Evolutionary conservation across 139 green algal genomes (phyloP), one percentile per base, ranked within the genome.

Genomic region (Chlamydomonas sphaeroides): DNA sequence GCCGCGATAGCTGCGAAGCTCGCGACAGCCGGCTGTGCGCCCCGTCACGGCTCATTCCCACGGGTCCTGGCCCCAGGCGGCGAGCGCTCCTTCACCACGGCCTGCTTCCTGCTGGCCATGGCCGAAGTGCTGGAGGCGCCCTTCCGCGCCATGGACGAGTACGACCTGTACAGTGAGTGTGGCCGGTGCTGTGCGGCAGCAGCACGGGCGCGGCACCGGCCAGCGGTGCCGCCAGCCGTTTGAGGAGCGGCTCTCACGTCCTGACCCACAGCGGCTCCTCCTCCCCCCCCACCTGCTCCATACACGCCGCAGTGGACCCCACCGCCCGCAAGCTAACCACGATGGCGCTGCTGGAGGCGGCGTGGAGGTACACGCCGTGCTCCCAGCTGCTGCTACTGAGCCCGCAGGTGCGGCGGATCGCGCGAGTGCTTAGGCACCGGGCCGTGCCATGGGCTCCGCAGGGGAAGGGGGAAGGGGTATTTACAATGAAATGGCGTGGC

Each of bases 351-450:
- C 39, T 79, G 72, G 72, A 79, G 72, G 68, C 23, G 38, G 72
- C 51, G 35, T 79, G 72, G 72, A 28, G 10, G 36, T 38, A 32
- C 36, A 68, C 59, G 18, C 38, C 11, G 5, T n/a, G 15, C 56
- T 69, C 56, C 56, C 72, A 79, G 56, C 38, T 79, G 30, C 15
- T 79, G 26, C 30, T 79, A 26, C 36, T 79, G 5, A 79, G 72
- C 53, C 72, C 72, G 72, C 72, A 79, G 56, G 72, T 79, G 57
- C n/a, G n/a, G n/a, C n/a, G n/a, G n/a, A n/a, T n/a, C n/a, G n/a
- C n/a, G n/a, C n/a, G n/a, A n/a, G n/a, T n/a, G n/a, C n/a, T n/a
- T n/a, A n/a, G n/a, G n/a, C n/a, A n/a, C n/a, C n/a, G n/a, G n/a
- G n/a, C n/a, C n/a, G n/a, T n/a, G n/a, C n/a, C n/a, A n/a, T n/a